Evolutionary conservation across 1,284 basidiomycete genomes (phyloP).

Genomic region (Rhodotorula sp.): DNA sequence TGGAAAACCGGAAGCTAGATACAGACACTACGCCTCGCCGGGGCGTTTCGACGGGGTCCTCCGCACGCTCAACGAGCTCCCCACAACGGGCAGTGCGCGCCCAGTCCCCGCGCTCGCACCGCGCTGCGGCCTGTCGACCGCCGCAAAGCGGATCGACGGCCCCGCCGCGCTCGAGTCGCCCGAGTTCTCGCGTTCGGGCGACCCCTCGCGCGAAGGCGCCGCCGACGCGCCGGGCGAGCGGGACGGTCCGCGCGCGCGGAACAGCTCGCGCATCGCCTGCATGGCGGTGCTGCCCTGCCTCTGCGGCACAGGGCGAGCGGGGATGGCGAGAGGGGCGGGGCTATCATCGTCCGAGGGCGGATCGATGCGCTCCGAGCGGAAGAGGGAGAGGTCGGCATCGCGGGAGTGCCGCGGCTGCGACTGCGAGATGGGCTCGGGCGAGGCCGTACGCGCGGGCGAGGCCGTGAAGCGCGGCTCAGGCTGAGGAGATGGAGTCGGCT

Average conservation of each 20-base stretch:
- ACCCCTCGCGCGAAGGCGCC: constrained; percentile 2
- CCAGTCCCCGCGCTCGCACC: constrained; percentile 22
- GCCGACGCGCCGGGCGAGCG: neutral
- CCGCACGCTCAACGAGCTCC: constrained; percentile 26
- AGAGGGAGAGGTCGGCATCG: constrained; percentile 21
- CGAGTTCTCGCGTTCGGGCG: neutral
- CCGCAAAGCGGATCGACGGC: constrained; percentile 32
- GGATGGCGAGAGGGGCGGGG: neutral
- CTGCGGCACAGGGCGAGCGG: neutral
- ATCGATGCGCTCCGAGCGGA: constrained; percentile 31
- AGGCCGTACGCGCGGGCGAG: neutral
- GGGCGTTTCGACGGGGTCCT: constrained; percentile 12
- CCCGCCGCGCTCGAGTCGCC: neutral
- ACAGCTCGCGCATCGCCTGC: constrained; percentile 26
- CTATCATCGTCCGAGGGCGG: constrained; percentile 29
- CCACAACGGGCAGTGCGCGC: constrained; percentile 32
- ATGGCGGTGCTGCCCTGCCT: constrained; percentile 22
- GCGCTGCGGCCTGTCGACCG: constrained; percentile 18
- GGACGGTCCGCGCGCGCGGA: neutral
- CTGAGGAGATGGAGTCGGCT: neutral
- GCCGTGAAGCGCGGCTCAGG: constrained; percentile 1
- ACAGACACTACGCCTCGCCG: constrained; percentile 1
- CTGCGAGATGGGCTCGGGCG: neutral
- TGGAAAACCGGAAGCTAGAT: neutral
- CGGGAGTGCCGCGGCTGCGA: neutral